Evolutionary conservation across 2,329 filamentous ascomycete genomes (phyloP), one percentile per base, ranked within the genome.

Genomic region (Fusarium oligoseptatum): DNA sequence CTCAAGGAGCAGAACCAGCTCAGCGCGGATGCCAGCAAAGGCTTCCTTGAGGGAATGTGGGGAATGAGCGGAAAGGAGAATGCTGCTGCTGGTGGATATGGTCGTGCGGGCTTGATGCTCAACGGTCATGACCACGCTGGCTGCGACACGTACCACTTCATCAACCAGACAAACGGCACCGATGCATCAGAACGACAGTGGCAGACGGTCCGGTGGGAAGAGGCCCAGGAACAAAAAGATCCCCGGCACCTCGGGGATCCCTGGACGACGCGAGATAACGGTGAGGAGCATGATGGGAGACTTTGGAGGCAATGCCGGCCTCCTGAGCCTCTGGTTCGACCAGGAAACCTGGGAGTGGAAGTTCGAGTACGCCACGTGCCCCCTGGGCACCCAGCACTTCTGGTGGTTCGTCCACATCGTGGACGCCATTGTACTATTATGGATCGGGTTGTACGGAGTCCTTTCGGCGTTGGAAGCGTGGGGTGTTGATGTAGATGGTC

Each of bases 211-310:
- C 81, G 82, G 12, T 92, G 88, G 86, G 69, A 76, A 1, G 83
- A 87, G 50, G 88, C 88, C 1, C 80, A 82, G 12, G 74, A 77
- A 6, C 80, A 81, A 14, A 14, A 81, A 82, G 69, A 71, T 92
- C 24, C 79, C 85, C 1, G 84, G 82, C 9, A 80, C 82, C 2
- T 76, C 83, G 2, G 85, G 83, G 6, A 76, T 89, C 3, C 90
- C 93, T 0, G 93, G 93, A 1, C 86, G 98, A 7, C 88, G 96
- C 32, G 97, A 99, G 83, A 91, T 98, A 74, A 99, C 97, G 0
- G 93, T 99, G 3, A 92, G 95, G 68, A 98, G 95, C 82, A 98
- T 99, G 95, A 99, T 99, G 97, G 97, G 97, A 66, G 94, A 94
- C 66, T 99, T 93, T 83, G 92, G 91, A n/a, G 97, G 97, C 22